These are phyloP conservation scores for Aurinia saxatilis DNA, from an alignment of 345 rosid species.

Conservation along the genomic window DNA sequence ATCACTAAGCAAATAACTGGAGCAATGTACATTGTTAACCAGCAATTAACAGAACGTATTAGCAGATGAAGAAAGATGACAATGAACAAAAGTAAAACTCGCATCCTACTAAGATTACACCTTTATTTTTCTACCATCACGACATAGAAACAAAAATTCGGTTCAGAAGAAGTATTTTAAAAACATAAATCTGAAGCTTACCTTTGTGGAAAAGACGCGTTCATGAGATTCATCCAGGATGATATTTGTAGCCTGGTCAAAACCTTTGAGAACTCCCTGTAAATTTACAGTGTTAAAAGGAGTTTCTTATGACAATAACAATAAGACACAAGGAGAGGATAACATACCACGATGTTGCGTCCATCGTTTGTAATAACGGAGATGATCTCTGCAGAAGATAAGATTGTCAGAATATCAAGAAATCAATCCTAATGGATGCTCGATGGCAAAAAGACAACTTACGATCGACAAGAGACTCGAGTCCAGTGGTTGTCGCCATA, in stretches of 20 bases:
- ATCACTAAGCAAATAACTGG: neutral
- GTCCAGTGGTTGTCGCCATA: slow-evolving; percentile 66
- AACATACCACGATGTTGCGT: slow-evolving; percentile 78
- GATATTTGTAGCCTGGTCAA: slow-evolving; percentile 88
- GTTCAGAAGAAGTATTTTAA: too few species aligned
- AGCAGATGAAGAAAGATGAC: neutral
- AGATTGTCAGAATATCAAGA: neutral
- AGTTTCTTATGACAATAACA: too few species aligned
- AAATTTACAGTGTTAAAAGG: neutral
- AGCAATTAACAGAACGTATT: neutral
- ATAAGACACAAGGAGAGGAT: neutral
- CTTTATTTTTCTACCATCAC: neutral
- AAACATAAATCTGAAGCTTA: slow-evolving; percentile 4
- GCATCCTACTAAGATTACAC: slow-evolving; percentile 7
- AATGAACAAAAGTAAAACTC: neutral
- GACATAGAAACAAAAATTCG: too few species aligned
- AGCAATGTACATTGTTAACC: neutral
- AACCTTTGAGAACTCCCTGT: slow-evolving; percentile 75
- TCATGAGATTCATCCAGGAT: slow-evolving; percentile 92
- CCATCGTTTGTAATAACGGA: slow-evolving; percentile 89
- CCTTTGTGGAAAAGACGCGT: slow-evolving; percentile 88
- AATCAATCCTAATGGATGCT: neutral
- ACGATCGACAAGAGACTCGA: slow-evolving; percentile 84
- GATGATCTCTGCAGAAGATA: slow-evolving; percentile 40
- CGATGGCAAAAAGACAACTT: neutral